phyloP scores from a whole-genome alignment of 352 stramenopile genomes.

The Pythium insidiosum region DNA sequence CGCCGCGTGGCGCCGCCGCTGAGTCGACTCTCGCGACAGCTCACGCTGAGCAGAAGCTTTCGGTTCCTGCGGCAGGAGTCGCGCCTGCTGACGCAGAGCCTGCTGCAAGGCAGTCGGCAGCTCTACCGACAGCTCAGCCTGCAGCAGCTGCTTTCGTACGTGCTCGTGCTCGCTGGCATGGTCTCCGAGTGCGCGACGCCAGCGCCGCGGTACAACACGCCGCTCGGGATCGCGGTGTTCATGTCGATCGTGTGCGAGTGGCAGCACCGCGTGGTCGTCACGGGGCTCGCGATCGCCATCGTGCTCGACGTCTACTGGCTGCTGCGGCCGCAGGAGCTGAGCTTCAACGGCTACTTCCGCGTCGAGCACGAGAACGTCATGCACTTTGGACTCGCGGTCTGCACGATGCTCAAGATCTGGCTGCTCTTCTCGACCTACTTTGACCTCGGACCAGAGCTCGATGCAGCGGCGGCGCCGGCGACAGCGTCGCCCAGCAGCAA shows the following conservation, averaged over 20 bases:
- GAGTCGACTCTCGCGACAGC: neutral
- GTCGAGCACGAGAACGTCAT: conserved; percentile 31
- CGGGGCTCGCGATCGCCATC: conserved; percentile 34
- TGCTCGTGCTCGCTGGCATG: conserved; percentile 46
- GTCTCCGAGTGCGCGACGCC: conserved; percentile 55
- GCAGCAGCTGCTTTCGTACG: conserved; percentile 46
- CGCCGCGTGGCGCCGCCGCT: neutral
- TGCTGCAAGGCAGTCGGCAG: conserved; percentile 11
- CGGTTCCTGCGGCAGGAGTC: conserved; percentile 9
- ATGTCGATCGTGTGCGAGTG: conserved; percentile 19
- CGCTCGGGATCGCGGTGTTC: conserved; percentile 47
- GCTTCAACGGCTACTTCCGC: conserved; percentile 59
- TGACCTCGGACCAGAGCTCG: conserved; percentile 33
- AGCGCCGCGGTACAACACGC: conserved; percentile 62
- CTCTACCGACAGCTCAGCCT: conserved; percentile 33
- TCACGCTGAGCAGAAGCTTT: conserved; percentile 10
- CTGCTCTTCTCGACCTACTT: conserved; percentile 67
- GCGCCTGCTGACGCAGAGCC: conserved; percentile 2
- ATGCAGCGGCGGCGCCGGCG: conserved; percentile 10
- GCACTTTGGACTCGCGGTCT: conserved; percentile 40
- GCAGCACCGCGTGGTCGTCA: conserved; percentile 47
- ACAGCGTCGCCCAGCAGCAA: neutral
- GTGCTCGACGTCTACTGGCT: conserved; percentile 57
- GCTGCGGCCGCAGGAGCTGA: conserved; percentile 45
- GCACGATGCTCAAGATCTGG: conserved; percentile 46